Conservation (phyloP, 495 filamentous ascomycete genomes). For the Jackrogersella multiformis region DNA sequence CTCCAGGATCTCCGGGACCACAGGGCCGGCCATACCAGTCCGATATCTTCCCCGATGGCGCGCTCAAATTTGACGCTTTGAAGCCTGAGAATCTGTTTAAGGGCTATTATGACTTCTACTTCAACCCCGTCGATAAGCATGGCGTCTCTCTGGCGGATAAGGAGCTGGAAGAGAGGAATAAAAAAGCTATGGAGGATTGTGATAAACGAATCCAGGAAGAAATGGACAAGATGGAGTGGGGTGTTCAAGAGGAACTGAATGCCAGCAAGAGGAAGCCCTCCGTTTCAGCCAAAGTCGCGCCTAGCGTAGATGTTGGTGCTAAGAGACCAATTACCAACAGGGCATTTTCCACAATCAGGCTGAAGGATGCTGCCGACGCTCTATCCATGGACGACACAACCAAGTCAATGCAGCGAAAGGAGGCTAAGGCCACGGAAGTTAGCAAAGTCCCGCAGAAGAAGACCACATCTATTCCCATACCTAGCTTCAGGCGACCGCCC, state of each 20-base stretch:
- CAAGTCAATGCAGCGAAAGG: conserved; percentile 44
- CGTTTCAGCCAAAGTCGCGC: conserved; percentile 18
- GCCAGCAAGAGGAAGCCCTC: conserved; percentile 45
- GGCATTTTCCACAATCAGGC: conserved; percentile 29
- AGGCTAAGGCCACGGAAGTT: conserved; percentile 40
- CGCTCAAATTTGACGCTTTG: conserved; percentile 56
- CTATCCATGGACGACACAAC: conserved; percentile 52
- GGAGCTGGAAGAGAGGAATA: conserved; percentile 65
- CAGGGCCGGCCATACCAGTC: conserved; percentile 77
- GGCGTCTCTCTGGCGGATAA: conserved; percentile 71
- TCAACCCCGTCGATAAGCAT: conserved; percentile 71
- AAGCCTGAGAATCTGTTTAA: conserved; percentile 71
- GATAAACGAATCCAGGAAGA: conserved; percentile 67
- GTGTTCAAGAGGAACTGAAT: conserved; percentile 48
- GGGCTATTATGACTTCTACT: conserved; percentile 71
- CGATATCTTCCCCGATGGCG: conserved; percentile 74
- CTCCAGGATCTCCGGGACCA: conserved; percentile 49
- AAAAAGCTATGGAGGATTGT: conserved; percentile 62
- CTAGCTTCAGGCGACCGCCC: conserved; percentile 52
- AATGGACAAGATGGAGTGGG: conserved; percentile 66
- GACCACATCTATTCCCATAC: conserved; percentile 49
- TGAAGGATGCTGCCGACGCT: conserved; percentile 54
- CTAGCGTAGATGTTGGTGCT: conserved; percentile 19
- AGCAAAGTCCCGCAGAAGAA: conserved; percentile 40
- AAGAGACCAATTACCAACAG: conserved; percentile 40